Conservation (phyloP, 2,329 filamentous ascomycete species). For the Nemania sp. region DNA sequence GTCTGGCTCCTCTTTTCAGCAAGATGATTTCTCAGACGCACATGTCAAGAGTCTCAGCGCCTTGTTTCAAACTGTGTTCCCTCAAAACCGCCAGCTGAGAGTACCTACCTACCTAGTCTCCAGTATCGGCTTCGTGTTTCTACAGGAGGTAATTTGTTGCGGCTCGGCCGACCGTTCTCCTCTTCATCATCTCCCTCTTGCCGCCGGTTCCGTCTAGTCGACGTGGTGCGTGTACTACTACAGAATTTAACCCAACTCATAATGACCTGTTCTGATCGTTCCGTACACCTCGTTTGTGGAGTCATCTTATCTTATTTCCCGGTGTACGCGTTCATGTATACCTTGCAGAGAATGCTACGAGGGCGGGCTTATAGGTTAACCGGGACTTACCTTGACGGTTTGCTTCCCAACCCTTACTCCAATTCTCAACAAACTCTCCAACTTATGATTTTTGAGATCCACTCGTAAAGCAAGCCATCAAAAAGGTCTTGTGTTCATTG, state of each 20-base stretch:
- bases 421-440: slow-evolving; percentile 8
- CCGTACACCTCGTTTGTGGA: neutral
- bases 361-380: neutral
- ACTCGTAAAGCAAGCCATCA: neutral
- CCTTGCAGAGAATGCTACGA: neutral
- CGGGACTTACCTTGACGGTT: neutral
- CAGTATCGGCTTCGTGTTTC: neutral
- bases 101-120: too few relatives aligned
- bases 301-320: neutral
- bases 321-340: neutral
- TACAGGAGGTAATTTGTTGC: neutral
- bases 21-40: slow-evolving; percentile 27
- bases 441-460: neutral
- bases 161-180: neutral
- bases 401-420: neutral
- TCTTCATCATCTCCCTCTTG: neutral
- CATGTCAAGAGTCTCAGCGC: slow-evolving; percentile 30
- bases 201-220: neutral
- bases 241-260: neutral
- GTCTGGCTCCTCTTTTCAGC: slow-evolving; percentile 19
- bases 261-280: neutral
- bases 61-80: slow-evolving; percentile 11
- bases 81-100: slow-evolving; percentile 8
- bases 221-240: neutral
- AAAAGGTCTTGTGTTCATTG: neutral